These are phyloP conservation scores for Myxozyma monticola DNA, from an alignment of 805 yeast species.

Conservation along the genomic window DNA sequence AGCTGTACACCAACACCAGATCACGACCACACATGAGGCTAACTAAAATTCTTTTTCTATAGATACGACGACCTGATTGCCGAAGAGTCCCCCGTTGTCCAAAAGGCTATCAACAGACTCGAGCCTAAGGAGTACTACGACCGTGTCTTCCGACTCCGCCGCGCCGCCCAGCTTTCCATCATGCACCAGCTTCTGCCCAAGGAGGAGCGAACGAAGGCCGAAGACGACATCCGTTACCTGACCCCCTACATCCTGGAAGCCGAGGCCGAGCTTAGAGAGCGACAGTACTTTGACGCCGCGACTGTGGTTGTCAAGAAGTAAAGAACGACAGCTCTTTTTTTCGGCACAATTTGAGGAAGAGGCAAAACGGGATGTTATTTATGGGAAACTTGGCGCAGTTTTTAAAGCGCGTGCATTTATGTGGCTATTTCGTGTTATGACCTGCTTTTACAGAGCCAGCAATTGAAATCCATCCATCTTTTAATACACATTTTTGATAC, in stretches of 20 bases:
- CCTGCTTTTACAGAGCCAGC: no score
- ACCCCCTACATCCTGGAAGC: conserved; percentile 90
- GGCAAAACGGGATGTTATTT: no score
- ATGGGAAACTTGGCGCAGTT: no score
- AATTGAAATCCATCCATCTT: no score
- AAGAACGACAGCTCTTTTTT: no score
- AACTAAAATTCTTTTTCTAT: neutral
- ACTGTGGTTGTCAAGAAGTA: conserved; percentile 36
- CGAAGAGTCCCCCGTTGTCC: conserved; percentile 85
- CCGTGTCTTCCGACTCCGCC: conserved; percentile 86
- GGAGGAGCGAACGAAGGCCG: conserved; percentile 72
- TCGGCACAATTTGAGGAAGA: no score
- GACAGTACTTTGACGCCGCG: conserved; percentile 82
- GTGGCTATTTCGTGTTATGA: no score
- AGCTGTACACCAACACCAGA: no score
- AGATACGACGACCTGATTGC: conserved; percentile 80
- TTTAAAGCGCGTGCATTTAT: no score
- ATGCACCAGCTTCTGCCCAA: conserved; percentile 83
- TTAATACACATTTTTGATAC: no score
- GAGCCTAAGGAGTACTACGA: conserved; percentile 83
- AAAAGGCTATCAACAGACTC: conserved; percentile 84
- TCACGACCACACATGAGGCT: no score
- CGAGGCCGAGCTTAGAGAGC: conserved; percentile 88
- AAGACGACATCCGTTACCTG: conserved; percentile 79
- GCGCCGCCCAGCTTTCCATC: conserved; percentile 86